Percentiles rank a stretch among this genome's conserved stretches.
Evolutionary conservation across 306 rosid genomes (phyloP).

Genomic region (Nissolia schottii): DNA sequence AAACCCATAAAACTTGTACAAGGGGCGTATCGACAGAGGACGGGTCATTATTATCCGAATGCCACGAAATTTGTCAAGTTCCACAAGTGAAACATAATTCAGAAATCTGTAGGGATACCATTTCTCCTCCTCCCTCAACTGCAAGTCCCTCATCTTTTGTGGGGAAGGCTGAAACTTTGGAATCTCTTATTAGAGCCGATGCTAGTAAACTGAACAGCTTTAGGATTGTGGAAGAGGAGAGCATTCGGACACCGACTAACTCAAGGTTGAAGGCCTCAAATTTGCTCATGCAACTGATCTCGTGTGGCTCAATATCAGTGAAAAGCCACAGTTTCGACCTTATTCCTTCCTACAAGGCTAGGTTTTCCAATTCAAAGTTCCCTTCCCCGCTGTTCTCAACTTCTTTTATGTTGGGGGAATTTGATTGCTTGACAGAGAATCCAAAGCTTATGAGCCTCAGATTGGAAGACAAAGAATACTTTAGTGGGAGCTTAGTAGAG

Average conservation of each 20-base stretch:
- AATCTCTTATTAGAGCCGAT: conserved; percentile 89
- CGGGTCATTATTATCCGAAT: conserved; percentile 51
- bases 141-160: conserved; percentile 69
- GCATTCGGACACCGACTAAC: conserved; percentile 54
- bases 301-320: conserved; percentile 95
- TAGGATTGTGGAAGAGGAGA: conserved; percentile 80
- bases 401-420: conserved; percentile 72
- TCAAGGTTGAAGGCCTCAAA: conserved; percentile 74
- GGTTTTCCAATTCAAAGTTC: conserved; percentile 73
- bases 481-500: conserved; percentile 94
- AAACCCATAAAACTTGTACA: conserved; percentile 68
- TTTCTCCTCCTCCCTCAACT: conserved; percentile 67
- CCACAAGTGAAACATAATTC: conserved; percentile 49
- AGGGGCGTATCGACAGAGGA: conserved; percentile 97
- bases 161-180: conserved; percentile 84
- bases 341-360: conserved; percentile 77
- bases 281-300: conserved; percentile 87
- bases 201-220: conserved; percentile 84
- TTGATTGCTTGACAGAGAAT: conserved; percentile 73
- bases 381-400: conserved; percentile 76
- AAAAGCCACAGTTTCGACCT: conserved; percentile 91
- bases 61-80: conserved; percentile 41
- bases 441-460: conserved; percentile 69
- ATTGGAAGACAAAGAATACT: conserved; percentile 91
- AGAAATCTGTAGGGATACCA: conserved; percentile 52